Evolutionary conservation across 2,329 filamentous ascomycete species (phyloP).

Genomic region (Lecanicillium sp.): DNA sequence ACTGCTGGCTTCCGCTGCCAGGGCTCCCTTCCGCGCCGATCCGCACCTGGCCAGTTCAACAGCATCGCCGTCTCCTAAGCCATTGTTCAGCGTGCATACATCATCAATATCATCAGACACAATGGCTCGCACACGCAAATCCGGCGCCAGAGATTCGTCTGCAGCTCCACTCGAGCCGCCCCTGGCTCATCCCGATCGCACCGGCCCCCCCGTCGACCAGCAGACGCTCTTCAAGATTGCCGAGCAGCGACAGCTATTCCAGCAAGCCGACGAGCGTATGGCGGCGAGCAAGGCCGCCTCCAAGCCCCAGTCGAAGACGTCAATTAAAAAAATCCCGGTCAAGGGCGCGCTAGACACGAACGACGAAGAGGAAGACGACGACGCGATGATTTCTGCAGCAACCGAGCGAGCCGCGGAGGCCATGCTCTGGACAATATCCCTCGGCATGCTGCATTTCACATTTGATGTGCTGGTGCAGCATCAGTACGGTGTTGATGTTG

Average conservation of each 20-base stretch:
- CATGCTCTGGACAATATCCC: constrained; percentile 51
- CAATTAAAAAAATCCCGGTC: too few species aligned
- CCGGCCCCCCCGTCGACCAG: constrained; percentile 41
- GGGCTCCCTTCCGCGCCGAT: too few species aligned
- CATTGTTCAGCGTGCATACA: neutral
- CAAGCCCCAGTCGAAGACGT: too few species aligned
- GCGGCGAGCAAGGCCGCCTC: constrained; percentile 32
- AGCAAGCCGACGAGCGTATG: constrained; percentile 36
- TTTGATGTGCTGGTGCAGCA: constrained; percentile 73
- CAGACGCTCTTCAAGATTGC: constrained; percentile 71
- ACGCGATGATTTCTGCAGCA: constrained; percentile 33
- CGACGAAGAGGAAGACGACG: constrained; percentile 22
- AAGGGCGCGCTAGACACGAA: too few species aligned
- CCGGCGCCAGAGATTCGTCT: neutral
- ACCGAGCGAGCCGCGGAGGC: constrained; percentile 51
- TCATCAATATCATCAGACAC: too few species aligned
- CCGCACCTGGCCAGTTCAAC: neutral
- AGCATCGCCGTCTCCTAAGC: neutral
- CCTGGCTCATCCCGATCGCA: constrained; percentile 57
- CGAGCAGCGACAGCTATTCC: constrained; percentile 54
- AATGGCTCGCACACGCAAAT: constrained; percentile 12
- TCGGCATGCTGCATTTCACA: constrained; percentile 70
- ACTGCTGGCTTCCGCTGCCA: too few species aligned
- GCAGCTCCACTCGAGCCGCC: constrained; percentile 26
- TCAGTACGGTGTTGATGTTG: constrained; percentile 65